Percentiles rank a stretch among this genome's conserved stretches.
phyloP scores from a whole-genome alignment of 2,329 filamentous ascomycete species.

The Chaetomium globosum region DNA sequence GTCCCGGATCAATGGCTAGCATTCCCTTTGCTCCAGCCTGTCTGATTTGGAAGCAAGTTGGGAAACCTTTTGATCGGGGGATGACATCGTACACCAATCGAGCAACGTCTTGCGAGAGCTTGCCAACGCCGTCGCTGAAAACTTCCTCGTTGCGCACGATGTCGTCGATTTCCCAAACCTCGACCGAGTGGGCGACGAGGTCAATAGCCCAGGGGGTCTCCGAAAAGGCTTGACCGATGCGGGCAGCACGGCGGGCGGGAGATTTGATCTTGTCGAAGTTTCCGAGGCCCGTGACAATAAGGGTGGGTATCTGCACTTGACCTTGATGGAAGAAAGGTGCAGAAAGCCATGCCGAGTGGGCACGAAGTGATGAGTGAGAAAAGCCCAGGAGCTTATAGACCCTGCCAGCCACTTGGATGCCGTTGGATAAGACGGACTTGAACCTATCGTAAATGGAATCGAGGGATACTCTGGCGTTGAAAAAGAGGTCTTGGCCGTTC shows the following conservation, averaged over 20 bases:
- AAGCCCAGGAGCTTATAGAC: slow-evolving; percentile 72
- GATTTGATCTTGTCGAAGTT: slow-evolving; percentile 55
- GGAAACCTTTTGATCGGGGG: slow-evolving; percentile 50
- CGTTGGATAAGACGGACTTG: slow-evolving; percentile 57
- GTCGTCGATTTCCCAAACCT: slow-evolving; percentile 49
- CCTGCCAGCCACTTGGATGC: slow-evolving; percentile 66
- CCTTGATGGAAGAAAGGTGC: slow-evolving; percentile 49
- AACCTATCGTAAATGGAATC: slow-evolving; percentile 62
- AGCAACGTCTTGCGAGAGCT: slow-evolving; percentile 64
- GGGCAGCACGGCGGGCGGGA: slow-evolving; percentile 60
- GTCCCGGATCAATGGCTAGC: slow-evolving; percentile 66
- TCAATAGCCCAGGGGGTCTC: slow-evolving; percentile 69
- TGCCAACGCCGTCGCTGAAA: slow-evolving; percentile 82
- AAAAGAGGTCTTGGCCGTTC: slow-evolving; percentile 64
- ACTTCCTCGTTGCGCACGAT: slow-evolving; percentile 57
- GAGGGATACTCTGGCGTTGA: slow-evolving; percentile 56
- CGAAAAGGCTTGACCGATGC: slow-evolving; percentile 70
- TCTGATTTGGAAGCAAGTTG: slow-evolving; percentile 75
- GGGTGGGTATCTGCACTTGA: slow-evolving; percentile 43
- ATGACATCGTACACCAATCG: slow-evolving; percentile 61
- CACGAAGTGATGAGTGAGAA: slow-evolving; percentile 74
- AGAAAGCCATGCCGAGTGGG: slow-evolving; percentile 69
- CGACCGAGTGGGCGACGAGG: slow-evolving; percentile 46
- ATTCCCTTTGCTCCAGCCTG: slow-evolving; percentile 77
- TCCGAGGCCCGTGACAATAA: slow-evolving; percentile 54